Evolutionary conservation across 192 early-diverging fungal genomes (phyloP).

Genomic region (Physocladia obscura): DNA sequence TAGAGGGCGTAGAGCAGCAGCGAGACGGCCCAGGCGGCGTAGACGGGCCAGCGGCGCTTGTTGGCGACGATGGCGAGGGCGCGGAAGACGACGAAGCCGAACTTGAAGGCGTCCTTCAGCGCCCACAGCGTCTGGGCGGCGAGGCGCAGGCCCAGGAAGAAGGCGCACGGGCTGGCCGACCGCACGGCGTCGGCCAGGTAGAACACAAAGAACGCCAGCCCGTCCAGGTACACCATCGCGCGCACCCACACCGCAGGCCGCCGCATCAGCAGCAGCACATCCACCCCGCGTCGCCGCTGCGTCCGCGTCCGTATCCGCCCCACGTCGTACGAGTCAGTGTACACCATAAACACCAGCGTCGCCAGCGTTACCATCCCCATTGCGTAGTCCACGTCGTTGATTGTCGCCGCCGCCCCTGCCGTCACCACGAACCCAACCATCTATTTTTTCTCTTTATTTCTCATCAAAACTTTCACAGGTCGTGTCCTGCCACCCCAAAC

Average conservation of each 20-base stretch:
- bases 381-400: neutral
- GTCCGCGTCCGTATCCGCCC: neutral
- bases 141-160: neutral
- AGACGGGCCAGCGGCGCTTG: slow-evolving; percentile 17
- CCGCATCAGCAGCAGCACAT: neutral
- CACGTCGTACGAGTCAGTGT: slow-evolving; percentile 26
- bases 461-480: slow-evolving; percentile 65
- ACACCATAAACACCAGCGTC: slow-evolving; percentile 13
- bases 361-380: slow-evolving; percentile 16
- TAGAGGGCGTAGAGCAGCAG: neutral
- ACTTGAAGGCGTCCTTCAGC: slow-evolving; percentile 18
- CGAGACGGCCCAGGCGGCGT: neutral
- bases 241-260: slow-evolving; percentile 23
- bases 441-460: neutral
- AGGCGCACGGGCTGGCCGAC: neutral
- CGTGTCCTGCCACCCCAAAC: slow-evolving; percentile 12
- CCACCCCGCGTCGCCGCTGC: neutral
- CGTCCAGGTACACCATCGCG: slow-evolving; percentile 31
- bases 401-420: neutral
- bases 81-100: slow-evolving; percentile 14
- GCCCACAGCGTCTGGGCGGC: slow-evolving; percentile 1
- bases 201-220: slow-evolving; percentile 21
- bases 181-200: slow-evolving; percentile 15
- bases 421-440: neutral
- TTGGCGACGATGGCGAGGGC: slow-evolving; percentile 9